Conservation (phyloP, 2,329 filamentous ascomycete species). For the Alternaria dauci region DNA sequence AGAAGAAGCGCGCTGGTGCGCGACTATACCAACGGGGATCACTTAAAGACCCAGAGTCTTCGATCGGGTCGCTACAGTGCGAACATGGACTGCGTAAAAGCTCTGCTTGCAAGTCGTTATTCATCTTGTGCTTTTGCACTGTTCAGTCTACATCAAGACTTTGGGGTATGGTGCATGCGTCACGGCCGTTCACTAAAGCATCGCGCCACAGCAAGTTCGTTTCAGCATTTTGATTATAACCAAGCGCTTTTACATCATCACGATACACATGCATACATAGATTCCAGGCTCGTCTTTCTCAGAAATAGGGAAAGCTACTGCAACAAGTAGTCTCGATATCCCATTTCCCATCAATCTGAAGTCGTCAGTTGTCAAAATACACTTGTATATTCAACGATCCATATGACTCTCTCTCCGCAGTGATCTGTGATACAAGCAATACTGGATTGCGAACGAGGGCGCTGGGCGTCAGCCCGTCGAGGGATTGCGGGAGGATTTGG, state of each 20-base stretch:
- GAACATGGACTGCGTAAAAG: not conserved
- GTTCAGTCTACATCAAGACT: not conserved
- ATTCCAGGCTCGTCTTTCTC: not conserved
- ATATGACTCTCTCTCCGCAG: too few relatives aligned
- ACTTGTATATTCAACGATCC: not conserved
- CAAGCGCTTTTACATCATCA: not conserved
- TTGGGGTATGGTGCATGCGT: not conserved
- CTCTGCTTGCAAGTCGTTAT: not conserved
- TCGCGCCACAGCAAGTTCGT: conserved; percentile 9
- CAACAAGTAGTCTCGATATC: not conserved
- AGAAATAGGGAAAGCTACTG: not conserved
- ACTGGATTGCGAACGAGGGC: not conserved
- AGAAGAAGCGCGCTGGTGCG: not conserved
- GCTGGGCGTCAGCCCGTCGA: conserved; percentile 6
- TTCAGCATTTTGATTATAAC: not conserved
- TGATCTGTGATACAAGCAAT: not conserved
- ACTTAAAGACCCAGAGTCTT: not conserved
- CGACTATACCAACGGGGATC: not conserved
- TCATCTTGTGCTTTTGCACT: not conserved
- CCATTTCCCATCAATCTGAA: not conserved
- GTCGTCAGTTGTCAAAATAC: not conserved
- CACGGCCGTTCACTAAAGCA: conserved; percentile 15
- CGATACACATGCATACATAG: conserved; percentile 4
- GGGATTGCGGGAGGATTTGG: conserved; percentile 22
- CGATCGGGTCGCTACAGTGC: not conserved